Percentiles rank a stretch among this genome's conserved stretches.
Evolutionary conservation across 1,284 basidiomycete species (phyloP).

Genomic region (Agroathelia rolfsii): DNA sequence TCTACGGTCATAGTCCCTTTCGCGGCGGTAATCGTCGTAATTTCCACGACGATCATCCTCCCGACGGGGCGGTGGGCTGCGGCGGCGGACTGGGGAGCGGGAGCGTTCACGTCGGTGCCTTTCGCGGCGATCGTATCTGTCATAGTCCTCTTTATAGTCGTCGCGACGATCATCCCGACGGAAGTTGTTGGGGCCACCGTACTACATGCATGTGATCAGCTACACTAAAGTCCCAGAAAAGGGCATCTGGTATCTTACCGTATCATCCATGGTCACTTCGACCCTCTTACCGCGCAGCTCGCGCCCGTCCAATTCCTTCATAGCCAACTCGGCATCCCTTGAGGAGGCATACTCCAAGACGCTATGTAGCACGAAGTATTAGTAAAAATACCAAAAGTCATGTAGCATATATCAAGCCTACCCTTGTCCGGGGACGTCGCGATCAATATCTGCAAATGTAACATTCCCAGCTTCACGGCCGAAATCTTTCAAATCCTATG

Average conservation of each 20-base stretch:
- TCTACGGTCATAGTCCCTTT: constrained; percentile 37
- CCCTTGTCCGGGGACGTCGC: constrained; percentile 79
- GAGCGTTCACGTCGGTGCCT: constrained; percentile 15
- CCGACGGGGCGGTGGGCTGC: constrained; percentile 8
- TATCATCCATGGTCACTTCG: constrained; percentile 60
- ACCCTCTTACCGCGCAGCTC: constrained; percentile 77
- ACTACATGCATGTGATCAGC: constrained; percentile 27
- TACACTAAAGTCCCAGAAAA: not conserved
- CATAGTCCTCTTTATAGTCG: constrained; percentile 16
- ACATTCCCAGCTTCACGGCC: constrained; percentile 87
- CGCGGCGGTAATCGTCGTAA: constrained; percentile 22
- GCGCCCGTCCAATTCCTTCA: constrained; percentile 73
- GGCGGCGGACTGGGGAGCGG: too few relatives aligned
- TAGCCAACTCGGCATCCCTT: constrained; percentile 87
- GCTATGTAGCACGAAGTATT: constrained; percentile 30
- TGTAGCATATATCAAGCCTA: constrained; percentile 28
- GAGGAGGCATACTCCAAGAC: constrained; percentile 83
- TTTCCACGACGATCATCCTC: constrained; percentile 48
- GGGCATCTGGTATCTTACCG: constrained; percentile 47
- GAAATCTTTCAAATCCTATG: constrained; percentile 92
- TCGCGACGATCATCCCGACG: constrained; percentile 38
- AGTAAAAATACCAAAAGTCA: constrained; percentile 1
- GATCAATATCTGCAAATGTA: constrained; percentile 88
- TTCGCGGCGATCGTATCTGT: constrained; percentile 17
- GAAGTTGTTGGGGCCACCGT: constrained; percentile 61